phyloP scores from a whole-genome alignment of 441 rosid species.

The Corymbia citriodora region DNA sequence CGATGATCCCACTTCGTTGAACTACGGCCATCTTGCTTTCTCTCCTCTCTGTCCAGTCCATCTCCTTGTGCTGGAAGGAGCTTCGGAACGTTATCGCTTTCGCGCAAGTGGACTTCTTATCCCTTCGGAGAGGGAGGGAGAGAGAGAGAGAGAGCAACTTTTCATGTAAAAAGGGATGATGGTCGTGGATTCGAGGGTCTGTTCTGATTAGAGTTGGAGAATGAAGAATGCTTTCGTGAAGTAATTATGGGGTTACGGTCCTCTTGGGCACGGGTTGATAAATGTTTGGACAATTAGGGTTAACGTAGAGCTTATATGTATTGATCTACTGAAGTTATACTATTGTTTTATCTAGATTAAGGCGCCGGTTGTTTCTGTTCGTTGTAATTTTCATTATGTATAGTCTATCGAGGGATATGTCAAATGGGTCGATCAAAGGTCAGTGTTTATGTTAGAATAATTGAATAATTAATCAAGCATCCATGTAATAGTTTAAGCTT shows the following conservation, averaged over 20 bases:
- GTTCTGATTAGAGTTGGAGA: background rate
- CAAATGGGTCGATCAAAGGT: background rate
- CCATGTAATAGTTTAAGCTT: too few species aligned
- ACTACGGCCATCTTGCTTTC: background rate
- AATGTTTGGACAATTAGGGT: background rate
- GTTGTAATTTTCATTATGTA: background rate
- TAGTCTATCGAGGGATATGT: background rate
- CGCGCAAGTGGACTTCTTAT: background rate
- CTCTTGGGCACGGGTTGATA: background rate
- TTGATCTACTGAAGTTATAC: background rate
- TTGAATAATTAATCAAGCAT: too few species aligned
- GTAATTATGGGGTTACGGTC: background rate
- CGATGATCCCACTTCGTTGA: background rate
- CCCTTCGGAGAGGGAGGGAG: background rate
- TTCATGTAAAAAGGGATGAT: background rate
- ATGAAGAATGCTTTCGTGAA: background rate
- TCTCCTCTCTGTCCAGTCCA: background rate
- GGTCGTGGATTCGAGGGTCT: background rate
- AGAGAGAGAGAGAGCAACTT: background rate
- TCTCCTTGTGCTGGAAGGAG: background rate
- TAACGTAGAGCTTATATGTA: background rate
- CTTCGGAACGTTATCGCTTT: background rate
- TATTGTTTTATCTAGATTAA: background rate
- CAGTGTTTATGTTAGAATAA: background rate
- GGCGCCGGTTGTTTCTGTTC: background rate